Evolutionary conservation across 148 eudicot species (phyloP).

Genomic region (Cornus kousa): DNA sequence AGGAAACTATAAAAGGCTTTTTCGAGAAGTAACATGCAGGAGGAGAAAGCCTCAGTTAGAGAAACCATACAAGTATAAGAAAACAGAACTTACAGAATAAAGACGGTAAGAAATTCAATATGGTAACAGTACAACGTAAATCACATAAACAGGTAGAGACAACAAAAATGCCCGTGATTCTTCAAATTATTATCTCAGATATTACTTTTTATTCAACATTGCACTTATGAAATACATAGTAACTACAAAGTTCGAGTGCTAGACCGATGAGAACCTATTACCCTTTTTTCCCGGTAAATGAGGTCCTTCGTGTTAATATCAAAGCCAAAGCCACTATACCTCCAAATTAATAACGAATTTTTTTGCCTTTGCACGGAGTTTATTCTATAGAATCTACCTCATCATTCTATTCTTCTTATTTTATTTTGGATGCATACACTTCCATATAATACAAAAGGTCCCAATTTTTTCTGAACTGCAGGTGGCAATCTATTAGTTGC

Average conservation of each 20-base stretch:
- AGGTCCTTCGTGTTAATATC: no score
- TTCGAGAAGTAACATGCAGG: not conserved
- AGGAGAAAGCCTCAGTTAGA: not conserved
- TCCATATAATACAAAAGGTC: not conserved
- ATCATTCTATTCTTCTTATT: no score
- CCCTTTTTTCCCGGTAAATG: no score
- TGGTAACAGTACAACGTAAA: not conserved
- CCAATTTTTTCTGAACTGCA: not conserved
- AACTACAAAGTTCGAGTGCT: no score
- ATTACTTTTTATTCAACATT: not conserved
- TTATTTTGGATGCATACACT: no score
- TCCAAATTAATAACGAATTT: no score
- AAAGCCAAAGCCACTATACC: not conserved
- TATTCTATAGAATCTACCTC: no score
- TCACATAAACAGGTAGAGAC: not conserved
- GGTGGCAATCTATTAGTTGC: not conserved
- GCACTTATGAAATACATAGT: no score
- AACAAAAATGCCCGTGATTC: not conserved
- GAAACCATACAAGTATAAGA: not conserved
- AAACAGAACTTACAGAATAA: not conserved
- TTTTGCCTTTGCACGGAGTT: no score
- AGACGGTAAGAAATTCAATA: not conserved
- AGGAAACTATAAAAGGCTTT: not conserved
- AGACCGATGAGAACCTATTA: no score
- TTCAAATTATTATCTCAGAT: not conserved